Evolutionary conservation across 2,329 filamentous ascomycete species (phyloP).

Genomic region (Simplicillium aogashimaense): DNA sequence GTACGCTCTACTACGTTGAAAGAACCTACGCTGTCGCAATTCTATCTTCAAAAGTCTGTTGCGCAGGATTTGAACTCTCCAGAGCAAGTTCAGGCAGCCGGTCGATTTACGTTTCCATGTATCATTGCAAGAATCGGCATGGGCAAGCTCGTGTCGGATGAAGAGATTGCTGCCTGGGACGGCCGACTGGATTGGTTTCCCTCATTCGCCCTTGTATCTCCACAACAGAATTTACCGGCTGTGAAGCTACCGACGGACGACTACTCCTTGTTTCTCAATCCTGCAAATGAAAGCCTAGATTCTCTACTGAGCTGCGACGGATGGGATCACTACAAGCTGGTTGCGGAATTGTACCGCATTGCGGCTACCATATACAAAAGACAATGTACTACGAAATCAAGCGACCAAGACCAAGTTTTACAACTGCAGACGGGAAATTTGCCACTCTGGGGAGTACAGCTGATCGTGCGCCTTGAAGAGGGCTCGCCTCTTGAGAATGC

Average conservation of each 20-base stretch:
- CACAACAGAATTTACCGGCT: neutral
- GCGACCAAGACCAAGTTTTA: no score
- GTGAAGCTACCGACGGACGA: constrained; percentile 2
- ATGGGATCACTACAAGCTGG: constrained; percentile 2
- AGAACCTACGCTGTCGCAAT: constrained; percentile 7
- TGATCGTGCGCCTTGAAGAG: constrained; percentile 3
- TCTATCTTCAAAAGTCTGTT: constrained; percentile 5
- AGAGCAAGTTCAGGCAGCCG: no score
- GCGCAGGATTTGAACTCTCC: neutral
- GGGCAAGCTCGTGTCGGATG: constrained; percentile 8
- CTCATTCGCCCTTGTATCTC: constrained; percentile 7
- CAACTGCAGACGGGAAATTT: constrained; percentile 6
- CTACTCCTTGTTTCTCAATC: neutral
- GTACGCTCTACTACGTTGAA: constrained; percentile 8
- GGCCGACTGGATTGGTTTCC: constrained; percentile 10
- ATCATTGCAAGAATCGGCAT: constrained; percentile 9
- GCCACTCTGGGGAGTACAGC: constrained; percentile 6
- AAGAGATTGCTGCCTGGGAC: constrained; percentile 9
- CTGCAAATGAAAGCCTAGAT: constrained; percentile 1
- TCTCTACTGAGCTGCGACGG: neutral
- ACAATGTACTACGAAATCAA: constrained; percentile 1
- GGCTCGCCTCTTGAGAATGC: constrained; percentile 7
- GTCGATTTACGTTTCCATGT: constrained; percentile 7
- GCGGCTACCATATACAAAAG: constrained; percentile 9
- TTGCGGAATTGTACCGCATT: constrained; percentile 10